Conservation (phyloP, 352 stramenopile genomes). For the Salisapilia sapeloensis region DNA sequence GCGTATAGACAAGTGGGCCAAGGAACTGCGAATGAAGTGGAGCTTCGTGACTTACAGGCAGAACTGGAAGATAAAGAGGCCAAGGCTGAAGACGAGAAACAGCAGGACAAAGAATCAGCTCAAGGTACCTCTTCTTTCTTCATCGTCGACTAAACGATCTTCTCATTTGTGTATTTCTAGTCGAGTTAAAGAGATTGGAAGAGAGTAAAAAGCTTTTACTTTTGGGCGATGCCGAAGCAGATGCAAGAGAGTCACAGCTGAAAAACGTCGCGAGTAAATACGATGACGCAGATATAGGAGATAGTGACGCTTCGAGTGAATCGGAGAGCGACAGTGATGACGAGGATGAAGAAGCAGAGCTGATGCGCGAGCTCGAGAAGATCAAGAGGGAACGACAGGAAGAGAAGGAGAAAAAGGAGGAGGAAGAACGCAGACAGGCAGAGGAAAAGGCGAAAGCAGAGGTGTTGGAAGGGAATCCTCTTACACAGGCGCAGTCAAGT, state of each 20-base stretch:
- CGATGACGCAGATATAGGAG: constrained; percentile 79
- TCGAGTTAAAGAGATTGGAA: constrained; percentile 52
- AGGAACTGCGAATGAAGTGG: constrained; percentile 59
- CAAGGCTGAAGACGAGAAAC: constrained; percentile 57
- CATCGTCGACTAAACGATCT: constrained; percentile 6
- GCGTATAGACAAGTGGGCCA: constrained; percentile 58
- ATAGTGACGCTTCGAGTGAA: constrained; percentile 43
- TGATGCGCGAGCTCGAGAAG: constrained; percentile 96
- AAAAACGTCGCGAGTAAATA: constrained; percentile 82
- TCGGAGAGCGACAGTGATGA: constrained; percentile 74
- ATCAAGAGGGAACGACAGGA: constrained; percentile 94
- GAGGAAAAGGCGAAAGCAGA: constrained; percentile 83
- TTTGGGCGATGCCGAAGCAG: constrained; percentile 47
- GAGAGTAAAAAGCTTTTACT: constrained; percentile 73
- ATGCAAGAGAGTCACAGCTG: constrained; percentile 68
- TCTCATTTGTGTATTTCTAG: constrained; percentile 5
- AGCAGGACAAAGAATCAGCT: constrained; percentile 60
- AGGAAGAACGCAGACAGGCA: constrained; percentile 56
- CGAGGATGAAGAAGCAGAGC: constrained; percentile 94
- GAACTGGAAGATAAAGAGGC: constrained; percentile 59
- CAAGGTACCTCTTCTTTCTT: constrained; percentile 30
- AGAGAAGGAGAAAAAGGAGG: constrained; percentile 80
- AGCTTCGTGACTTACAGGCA: constrained; percentile 49
- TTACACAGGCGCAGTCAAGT: constrained; percentile 44
- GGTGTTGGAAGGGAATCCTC: constrained; percentile 87